phyloP scores from a whole-genome alignment of 2,329 filamentous ascomycete genomes.

The Trichoderma pleuroti region DNA sequence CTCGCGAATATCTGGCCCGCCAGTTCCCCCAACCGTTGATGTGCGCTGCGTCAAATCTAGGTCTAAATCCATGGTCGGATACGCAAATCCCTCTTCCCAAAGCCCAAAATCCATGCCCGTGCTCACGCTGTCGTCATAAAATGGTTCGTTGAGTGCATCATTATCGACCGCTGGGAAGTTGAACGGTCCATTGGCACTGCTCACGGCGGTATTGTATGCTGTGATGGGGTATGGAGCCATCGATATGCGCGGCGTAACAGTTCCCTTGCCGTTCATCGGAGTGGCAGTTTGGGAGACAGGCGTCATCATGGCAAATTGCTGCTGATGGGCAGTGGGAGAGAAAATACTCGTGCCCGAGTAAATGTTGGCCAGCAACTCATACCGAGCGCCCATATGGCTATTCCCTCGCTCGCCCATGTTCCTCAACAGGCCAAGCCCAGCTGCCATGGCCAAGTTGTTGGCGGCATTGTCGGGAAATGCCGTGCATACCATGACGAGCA shows the following conservation, averaged over 20 bases:
- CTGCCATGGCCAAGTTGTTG: constrained; percentile 44
- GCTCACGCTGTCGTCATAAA: constrained; percentile 29
- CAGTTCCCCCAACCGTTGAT: background rate
- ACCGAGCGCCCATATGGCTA: constrained; percentile 38
- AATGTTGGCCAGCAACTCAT: constrained; percentile 29
- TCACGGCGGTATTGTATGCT: background rate
- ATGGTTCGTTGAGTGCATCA: constrained; percentile 28
- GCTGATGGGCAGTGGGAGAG: constrained; percentile 5
- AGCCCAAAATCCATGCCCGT: constrained; percentile 33
- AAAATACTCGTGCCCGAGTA: constrained; percentile 27
- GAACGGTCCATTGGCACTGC: constrained; percentile 10
- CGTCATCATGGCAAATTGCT: constrained; percentile 4
- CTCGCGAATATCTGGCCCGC: constrained; percentile 6
- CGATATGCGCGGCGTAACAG: background rate
- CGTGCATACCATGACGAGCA: constrained; percentile 53
- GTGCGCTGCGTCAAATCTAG: constrained; percentile 31
- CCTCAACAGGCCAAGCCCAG: constrained; percentile 43
- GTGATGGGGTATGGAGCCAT: constrained; percentile 16
- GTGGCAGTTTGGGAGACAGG: background rate
- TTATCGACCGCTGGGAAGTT: constrained; percentile 31
- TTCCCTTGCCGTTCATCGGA: background rate
- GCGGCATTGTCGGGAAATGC: constrained; percentile 45
- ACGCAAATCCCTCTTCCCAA: constrained; percentile 39
- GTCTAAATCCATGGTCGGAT: constrained; percentile 33
- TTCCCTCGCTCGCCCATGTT: constrained; percentile 53